Conservation (phyloP, 1,284 basidiomycete species). For the Peniophora sp. region DNA sequence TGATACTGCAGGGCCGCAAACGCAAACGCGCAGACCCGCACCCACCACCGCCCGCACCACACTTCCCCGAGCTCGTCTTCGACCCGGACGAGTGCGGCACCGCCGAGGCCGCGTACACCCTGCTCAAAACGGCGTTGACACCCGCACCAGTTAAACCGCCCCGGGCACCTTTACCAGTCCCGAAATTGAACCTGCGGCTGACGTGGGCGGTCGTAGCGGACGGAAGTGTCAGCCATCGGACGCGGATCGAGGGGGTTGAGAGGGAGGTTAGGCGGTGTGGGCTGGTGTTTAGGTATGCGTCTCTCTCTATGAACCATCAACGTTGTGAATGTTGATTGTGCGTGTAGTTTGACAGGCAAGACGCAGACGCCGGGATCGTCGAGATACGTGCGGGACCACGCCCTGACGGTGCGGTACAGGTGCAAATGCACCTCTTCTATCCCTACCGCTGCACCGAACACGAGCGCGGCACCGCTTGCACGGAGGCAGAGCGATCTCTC, state of each 20-base stretch:
- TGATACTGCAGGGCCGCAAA: too few species aligned
- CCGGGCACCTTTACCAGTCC: too few species aligned
- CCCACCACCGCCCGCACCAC: too few species aligned
- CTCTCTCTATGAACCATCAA: neutral
- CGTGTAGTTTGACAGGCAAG: neutral
- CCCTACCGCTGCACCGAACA: neutral
- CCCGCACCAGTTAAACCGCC: too few species aligned
- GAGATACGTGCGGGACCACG: neutral
- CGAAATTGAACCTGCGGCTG: conserved; percentile 5
- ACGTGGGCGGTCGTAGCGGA: conserved; percentile 7
- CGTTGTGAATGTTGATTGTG: neutral
- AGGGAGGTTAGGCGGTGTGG: neutral
- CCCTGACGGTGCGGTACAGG: neutral
- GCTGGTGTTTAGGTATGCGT: neutral
- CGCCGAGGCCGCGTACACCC: neutral
- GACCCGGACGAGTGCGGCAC: neutral
- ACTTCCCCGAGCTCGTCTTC: neutral
- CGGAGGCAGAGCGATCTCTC: neutral
- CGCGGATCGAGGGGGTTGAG: neutral
- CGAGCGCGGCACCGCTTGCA: neutral
- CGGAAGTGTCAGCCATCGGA: neutral
- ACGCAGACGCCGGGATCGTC: neutral
- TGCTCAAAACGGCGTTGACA: neutral
- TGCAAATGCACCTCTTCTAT: neutral
- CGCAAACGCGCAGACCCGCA: too few species aligned